These are phyloP conservation scores for Clitopilus hobsonii DNA, from an alignment of 768 basidiomycete species.

Conservation along the genomic window DNA sequence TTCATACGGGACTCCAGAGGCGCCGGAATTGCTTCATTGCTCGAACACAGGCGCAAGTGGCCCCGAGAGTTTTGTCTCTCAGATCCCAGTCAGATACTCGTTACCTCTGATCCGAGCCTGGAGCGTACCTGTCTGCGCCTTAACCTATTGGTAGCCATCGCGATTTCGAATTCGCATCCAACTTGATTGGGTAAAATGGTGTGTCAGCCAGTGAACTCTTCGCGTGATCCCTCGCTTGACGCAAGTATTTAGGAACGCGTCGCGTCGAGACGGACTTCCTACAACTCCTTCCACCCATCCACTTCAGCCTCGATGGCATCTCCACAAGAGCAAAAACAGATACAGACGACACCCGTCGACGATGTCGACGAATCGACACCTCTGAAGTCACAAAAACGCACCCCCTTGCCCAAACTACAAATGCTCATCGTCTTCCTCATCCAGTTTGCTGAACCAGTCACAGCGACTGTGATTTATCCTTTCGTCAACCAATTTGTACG, in stretches of 20 bases:
- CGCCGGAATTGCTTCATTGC: too few species aligned
- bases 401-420: conserved; percentile 30
- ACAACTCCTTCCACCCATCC: background rate
- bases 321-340: background rate
- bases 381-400: background rate
- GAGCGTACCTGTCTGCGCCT: too few species aligned
- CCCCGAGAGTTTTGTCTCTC: too few species aligned
- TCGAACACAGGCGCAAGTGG: too few species aligned
- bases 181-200: too few species aligned
- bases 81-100: too few species aligned
- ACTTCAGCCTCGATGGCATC: background rate
- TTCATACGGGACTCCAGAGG: too few species aligned
- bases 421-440: conserved; percentile 28
- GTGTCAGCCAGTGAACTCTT: too few species aligned
- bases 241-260: background rate
- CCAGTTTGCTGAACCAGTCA: conserved; percentile 26
- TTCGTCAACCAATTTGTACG: conserved; percentile 39
- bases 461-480: conserved; percentile 35
- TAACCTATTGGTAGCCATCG: too few species aligned
- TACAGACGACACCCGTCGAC: background rate
- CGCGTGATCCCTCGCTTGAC: too few species aligned
- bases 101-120: too few species aligned
- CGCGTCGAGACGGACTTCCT: background rate
- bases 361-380: background rate
- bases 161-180: too few species aligned